A percentile compares a stretch with the other conserved stretches of the same genome.
These are phyloP conservation scores for Sclerotinia glacialis DNA, from an alignment of 2,329 filamentous ascomycete genomes.

Conservation along the genomic window DNA sequence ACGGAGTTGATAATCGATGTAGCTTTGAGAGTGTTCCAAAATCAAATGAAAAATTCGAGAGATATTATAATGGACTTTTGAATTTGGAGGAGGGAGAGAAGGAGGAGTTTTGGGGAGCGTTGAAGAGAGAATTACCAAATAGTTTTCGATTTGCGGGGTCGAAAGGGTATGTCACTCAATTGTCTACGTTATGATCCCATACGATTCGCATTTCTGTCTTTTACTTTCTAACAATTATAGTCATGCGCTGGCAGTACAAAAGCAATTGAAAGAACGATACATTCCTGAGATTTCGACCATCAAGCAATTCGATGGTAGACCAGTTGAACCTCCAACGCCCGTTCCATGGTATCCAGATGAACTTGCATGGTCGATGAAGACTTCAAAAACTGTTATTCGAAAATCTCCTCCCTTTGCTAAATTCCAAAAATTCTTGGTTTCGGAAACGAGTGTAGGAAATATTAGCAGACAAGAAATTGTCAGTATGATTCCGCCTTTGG, in stretches of 20 bases:
- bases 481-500: conserved; percentile 95
- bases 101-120: conserved; percentile 76
- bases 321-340: conserved; percentile 75
- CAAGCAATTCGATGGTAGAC: conserved; percentile 74
- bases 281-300: conserved; percentile 87
- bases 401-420: conserved; percentile 91
- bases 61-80: conserved; percentile 77
- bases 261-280: conserved; percentile 82
- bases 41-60: conserved; percentile 79
- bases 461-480: conserved; percentile 97
- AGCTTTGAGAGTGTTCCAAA: conserved; percentile 61
- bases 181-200: neutral
- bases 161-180: conserved; percentile 62
- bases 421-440: conserved; percentile 97
- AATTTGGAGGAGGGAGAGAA: conserved; percentile 76
- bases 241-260: conserved; percentile 88
- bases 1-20: conserved; percentile 45
- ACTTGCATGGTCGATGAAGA: conserved; percentile 97
- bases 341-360: conserved; percentile 93
- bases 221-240: conserved; percentile 44
- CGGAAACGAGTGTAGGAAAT: conserved; percentile 94
- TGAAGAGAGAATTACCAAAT: conserved; percentile 86
- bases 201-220: conserved; percentile 15
- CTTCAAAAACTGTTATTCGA: conserved; percentile 91
- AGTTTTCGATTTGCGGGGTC: conserved; percentile 97